Conservation (phyloP, 1,284 basidiomycete species). For the Schizophyllum amplum region DNA sequence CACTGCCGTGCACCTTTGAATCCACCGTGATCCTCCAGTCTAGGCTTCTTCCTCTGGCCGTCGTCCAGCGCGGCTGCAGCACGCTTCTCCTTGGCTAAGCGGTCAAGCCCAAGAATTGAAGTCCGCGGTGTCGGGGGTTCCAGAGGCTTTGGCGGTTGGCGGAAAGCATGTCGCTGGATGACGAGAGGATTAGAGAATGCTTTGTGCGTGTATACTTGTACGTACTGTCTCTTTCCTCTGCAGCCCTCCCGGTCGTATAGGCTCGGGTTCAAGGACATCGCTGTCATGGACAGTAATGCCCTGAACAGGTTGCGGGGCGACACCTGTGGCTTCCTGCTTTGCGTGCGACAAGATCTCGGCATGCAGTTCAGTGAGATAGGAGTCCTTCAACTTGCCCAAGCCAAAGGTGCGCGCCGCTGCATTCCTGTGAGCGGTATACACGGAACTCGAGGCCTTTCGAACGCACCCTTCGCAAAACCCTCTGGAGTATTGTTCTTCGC, state of each 20-base stretch:
- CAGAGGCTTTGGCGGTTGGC: conserved; percentile 60
- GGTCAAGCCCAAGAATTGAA: conserved; percentile 81
- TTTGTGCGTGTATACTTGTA: conserved; percentile 4
- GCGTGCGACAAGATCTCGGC: conserved; percentile 52
- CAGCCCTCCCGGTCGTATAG: conserved; percentile 67
- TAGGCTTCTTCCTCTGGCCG: conserved; percentile 57
- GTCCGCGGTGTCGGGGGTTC: conserved; percentile 66
- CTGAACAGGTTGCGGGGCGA: conserved; percentile 46
- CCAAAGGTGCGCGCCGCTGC: conserved; percentile 74
- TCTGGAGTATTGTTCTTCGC: conserved; percentile 61
- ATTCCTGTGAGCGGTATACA: conserved; percentile 17
- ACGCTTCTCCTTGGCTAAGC: conserved; percentile 81
- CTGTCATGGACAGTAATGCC: conserved; percentile 76
- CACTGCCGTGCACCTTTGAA: conserved; percentile 71
- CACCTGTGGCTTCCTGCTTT: conserved; percentile 53
- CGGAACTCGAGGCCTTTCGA: neutral
- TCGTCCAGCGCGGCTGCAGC: conserved; percentile 43
- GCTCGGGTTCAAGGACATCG: conserved; percentile 78
- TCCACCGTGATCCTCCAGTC: conserved; percentile 54
- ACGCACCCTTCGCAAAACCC: conserved; percentile 51
- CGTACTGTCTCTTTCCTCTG: conserved; percentile 60
- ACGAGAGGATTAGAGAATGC: conserved; percentile 9
- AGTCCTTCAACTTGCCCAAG: conserved; percentile 58
- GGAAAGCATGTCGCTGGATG: conserved; percentile 67
- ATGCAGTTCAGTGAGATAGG: conserved; percentile 40